A percentile compares a stretch with the other conserved stretches of the same genome.
Conservation (phyloP, 306 rosid genomes). For the Alnus rubra region DNA sequence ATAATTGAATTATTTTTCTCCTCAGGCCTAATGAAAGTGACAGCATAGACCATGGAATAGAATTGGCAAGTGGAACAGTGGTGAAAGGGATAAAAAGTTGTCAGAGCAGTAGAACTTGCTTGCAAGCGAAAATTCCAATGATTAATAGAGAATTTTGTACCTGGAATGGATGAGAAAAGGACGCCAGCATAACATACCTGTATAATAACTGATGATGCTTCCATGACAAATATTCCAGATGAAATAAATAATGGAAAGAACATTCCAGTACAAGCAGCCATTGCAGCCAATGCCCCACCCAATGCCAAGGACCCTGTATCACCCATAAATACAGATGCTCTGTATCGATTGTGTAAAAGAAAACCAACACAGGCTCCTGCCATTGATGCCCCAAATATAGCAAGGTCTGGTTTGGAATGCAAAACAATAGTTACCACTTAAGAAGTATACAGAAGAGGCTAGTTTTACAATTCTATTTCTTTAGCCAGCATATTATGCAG, state of each 20-base stretch:
- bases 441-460: constrained; percentile 15
- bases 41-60: neutral
- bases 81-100: neutral
- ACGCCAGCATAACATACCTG: constrained; percentile 52
- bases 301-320: constrained; percentile 88
- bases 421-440: constrained; percentile 18
- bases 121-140: neutral
- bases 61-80: neutral
- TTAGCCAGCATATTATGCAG: neutral
- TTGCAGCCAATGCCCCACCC: constrained; percentile 92
- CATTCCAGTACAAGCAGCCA: constrained; percentile 97
- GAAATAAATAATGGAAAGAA: constrained; percentile 82
- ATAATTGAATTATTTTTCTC: neutral
- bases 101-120: neutral
- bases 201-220: constrained; percentile 66
- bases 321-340: constrained; percentile 90
- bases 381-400: constrained; percentile 97
- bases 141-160: neutral
- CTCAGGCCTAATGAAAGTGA: neutral
- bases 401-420: constrained; percentile 63
- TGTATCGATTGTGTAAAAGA: constrained; percentile 89
- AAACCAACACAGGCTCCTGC: constrained; percentile 98
- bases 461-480: neutral
- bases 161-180: neutral
- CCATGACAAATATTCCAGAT: constrained; percentile 69